Base-by-base conservation (phyloP, 331 rosid genomes). In the Rhamnella rubrinervis region DNA sequence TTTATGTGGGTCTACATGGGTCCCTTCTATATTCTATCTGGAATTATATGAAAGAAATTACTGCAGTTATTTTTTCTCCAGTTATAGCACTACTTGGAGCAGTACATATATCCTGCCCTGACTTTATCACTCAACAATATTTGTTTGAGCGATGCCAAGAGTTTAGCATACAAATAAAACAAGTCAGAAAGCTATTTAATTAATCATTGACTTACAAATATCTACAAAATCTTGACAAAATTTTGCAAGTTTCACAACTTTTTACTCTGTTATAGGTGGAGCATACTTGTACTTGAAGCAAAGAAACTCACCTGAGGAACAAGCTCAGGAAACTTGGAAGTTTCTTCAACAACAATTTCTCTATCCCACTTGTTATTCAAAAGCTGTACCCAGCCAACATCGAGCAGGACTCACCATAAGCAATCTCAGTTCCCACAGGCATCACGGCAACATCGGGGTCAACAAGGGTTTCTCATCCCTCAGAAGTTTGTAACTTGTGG, bases 361-460 rank as follows among this genome's bases (percentile, higher is more conserved):
- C 93, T 81, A 73, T 90, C 71, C 96, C 98, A 92, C 20, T 86
- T 83, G 47, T 47, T 72, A 76, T 84, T 87, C 67, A 92, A 75
- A 75, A 39, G 56, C 25, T 73, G 79, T 61, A 57, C 72, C 98
- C 98, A 92, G 19, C 66, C 79, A 2, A 73, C 79, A 78, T 89
- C 90, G n/a, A 25, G 81, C 73, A 21, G 80, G 78, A 57, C 38
- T 85, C 83, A 38, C 96, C 91, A 67, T 86, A 83, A 18, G 84
- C 60, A 65, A 92, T 92, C 87, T 86, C 98, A 58, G 96, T 92
- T 72, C 96, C 98, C 58, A 92, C 91, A n/a, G 96, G 88, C 86
- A 74, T 82, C 64, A 89, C 82, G 15, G 88, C 79, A 40, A 92
- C 71, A 74, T 89, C 98, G 96, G 98, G 28, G 96, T 92, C 75